These are phyloP conservation scores for Eremothecium cymbalariae DNA, from an alignment of 1,139 yeast species.

Conservation along the genomic window DNA sequence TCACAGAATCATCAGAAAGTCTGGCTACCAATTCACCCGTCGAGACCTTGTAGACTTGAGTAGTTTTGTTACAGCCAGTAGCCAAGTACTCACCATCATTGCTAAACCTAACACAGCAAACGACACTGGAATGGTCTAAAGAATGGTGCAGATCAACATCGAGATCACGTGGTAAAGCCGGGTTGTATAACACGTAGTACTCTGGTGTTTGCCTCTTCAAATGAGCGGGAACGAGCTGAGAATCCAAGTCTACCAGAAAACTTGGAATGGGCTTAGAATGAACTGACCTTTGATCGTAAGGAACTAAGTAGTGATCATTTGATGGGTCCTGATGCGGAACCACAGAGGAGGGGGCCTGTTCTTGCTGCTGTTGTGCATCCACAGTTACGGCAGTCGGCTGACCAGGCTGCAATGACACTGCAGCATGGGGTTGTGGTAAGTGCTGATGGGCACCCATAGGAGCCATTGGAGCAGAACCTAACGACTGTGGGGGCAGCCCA, in stretches of 20 bases:
- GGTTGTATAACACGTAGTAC: constrained; percentile 86
- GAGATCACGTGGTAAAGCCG: constrained; percentile 63
- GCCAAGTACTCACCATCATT: constrained; percentile 90
- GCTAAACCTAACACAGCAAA: constrained; percentile 91
- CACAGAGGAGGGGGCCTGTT: constrained; percentile 19
- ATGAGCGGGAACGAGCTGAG: constrained; percentile 66
- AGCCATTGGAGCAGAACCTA: constrained; percentile 1
- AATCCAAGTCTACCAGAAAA: constrained; percentile 74
- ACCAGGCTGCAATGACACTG: constrained; percentile 10
- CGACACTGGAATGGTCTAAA: constrained; percentile 86
- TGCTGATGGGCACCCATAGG: constrained; percentile 7
- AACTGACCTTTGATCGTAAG: constrained; percentile 38
- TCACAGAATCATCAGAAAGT: constrained; percentile 69
- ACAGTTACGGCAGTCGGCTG: constrained; percentile 14
- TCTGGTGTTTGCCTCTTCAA: constrained; percentile 80
- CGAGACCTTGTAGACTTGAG: constrained; percentile 88
- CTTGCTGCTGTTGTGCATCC: constrained; percentile 21
- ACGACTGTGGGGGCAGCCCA: constrained; percentile 5
- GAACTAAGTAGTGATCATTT: constrained; percentile 32
- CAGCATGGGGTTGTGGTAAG: constrained; percentile 12
- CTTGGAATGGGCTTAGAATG: constrained; percentile 77
- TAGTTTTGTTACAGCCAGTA: constrained; percentile 93
- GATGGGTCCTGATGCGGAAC: constrained; percentile 21
- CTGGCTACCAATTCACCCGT: constrained; percentile 87
- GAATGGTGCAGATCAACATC: constrained; percentile 89